Evolutionary conservation across 2,329 filamentous ascomycete species (phyloP), one percentile per base, ranked within the genome.

Genomic region (Epichloe uncinata): DNA sequence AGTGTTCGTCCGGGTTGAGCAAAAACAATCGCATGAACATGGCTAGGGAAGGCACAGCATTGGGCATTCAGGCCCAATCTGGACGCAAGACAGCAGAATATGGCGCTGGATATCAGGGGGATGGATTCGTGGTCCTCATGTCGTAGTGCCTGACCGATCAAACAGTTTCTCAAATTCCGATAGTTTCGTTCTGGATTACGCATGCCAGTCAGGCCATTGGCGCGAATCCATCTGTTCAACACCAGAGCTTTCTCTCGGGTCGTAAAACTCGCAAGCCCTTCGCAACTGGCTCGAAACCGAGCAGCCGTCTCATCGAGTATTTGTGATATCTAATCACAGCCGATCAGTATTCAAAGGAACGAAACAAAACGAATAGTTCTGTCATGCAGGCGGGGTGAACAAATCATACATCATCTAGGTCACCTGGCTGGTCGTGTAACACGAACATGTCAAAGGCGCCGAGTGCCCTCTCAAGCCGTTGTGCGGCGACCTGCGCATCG

Each of bases 381-480:
- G 34, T 5, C 20, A 40, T 22, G 22, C 41, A 35, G 30, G 34
- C 44, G 7, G n/a, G 20, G 33, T 22, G 42, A 45, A 47, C 5
- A 37, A 42, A 12, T 59, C 75, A 51, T 67, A 84, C 84, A 68
- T 88, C 81, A 50, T 85, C 75, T 47, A 91, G 67, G 61, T 94
- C 87, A n/a, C 84, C 81, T 33, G 75, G 73, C 16, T 80, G 76
- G 49, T 84, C 83, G 55, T 84, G 80, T 30, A 91, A 71, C 43
- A 95, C 80, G 66, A 97, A 97, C 66, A 97, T 77, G 65, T 97
- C 93, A 63, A 94, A 95, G 13, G 84, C 85, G 18, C 82, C 85
- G 15, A 97, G 69, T 1, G 84, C 84, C 51, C 78, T 76, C 62
- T 95, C 90, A 18, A 95, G 67, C 55, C 49, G 63, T 55, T 50